Evolutionary conservation across 352 stramenopile species (phyloP).

Genomic region (Phytophthora uliginosa): DNA sequence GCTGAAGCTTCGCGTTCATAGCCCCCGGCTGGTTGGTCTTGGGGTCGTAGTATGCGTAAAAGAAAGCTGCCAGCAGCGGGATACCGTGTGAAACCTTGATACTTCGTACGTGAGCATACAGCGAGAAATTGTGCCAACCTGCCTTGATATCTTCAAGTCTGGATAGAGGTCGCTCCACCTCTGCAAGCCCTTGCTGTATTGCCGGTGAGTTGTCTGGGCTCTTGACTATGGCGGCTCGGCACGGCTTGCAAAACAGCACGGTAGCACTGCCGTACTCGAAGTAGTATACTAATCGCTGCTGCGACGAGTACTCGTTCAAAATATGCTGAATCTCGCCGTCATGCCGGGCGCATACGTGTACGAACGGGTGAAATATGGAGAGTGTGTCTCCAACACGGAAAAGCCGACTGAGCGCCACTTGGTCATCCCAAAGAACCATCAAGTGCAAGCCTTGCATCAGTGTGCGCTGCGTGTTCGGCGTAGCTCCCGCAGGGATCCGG

Average conservation of each 20-base stretch:
- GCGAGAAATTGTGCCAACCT: conserved; percentile 59
- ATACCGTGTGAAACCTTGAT: conserved; percentile 71
- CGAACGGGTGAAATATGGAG: conserved; percentile 68
- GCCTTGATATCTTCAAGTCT: conserved; percentile 38
- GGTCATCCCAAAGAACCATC: conserved; percentile 77
- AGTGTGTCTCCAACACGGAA: conserved; percentile 71
- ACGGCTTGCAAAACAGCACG: conserved; percentile 49
- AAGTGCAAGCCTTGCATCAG: conserved; percentile 48
- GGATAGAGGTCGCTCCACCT: conserved; percentile 31
- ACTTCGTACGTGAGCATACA: conserved; percentile 61
- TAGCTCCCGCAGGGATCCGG: conserved; percentile 4
- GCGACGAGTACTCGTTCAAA: conserved; percentile 67
- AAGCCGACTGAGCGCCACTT: conserved; percentile 69
- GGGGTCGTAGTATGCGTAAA: conserved; percentile 74
- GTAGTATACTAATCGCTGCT: conserved; percentile 62
- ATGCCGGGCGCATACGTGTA: conserved; percentile 56
- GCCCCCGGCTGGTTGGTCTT: conserved; percentile 51
- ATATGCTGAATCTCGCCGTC: conserved; percentile 65
- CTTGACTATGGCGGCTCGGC: conserved; percentile 1
- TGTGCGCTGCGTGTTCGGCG: conserved; percentile 18
- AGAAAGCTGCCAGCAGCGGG: conserved; percentile 73
- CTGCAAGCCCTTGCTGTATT: conserved; percentile 9
- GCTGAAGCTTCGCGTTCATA: conserved; percentile 10
- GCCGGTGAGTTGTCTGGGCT: conserved; percentile 8
- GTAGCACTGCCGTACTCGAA: conserved; percentile 75